Evolutionary conservation across 306 rosid genomes (phyloP).

Genomic region (Prunus davidiana): DNA sequence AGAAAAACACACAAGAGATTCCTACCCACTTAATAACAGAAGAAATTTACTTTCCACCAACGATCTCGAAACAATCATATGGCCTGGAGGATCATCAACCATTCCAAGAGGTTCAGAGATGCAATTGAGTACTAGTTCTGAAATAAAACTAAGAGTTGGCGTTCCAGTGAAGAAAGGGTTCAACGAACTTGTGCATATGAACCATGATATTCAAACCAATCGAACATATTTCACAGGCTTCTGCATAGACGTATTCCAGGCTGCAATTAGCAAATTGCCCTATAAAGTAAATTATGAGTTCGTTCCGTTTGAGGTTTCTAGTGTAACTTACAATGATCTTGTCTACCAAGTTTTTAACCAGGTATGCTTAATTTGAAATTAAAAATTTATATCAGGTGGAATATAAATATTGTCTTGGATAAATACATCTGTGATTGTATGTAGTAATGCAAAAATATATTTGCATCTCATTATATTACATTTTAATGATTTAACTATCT

Average conservation of each 20-base stretch:
- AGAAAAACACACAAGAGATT: neutral
- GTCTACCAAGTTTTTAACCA: neutral
- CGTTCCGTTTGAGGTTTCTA: too few species aligned
- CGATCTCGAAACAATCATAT: neutral
- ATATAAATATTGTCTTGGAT: too few species aligned
- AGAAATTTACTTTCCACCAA: neutral
- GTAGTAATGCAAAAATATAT: too few species aligned
- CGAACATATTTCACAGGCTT: neutral
- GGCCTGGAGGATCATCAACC: neutral
- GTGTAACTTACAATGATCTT: neutral
- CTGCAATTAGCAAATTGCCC: neutral
- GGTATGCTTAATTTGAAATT: neutral
- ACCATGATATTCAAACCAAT: neutral
- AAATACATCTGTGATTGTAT: too few species aligned
- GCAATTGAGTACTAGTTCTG: neutral
- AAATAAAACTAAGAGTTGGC: neutral
- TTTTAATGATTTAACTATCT: too few species aligned
- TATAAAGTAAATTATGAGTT: neutral
- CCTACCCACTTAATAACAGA: neutral
- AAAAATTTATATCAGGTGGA: too few species aligned
- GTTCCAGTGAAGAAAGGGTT: neutral
- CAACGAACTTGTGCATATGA: neutral
- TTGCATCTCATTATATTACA: too few species aligned
- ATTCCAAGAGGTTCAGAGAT: neutral
- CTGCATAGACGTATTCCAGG: slow-evolving; percentile 9